Conservation (phyloP, 2,329 filamentous ascomycete genomes). For the Xylariaceae sp. region DNA sequence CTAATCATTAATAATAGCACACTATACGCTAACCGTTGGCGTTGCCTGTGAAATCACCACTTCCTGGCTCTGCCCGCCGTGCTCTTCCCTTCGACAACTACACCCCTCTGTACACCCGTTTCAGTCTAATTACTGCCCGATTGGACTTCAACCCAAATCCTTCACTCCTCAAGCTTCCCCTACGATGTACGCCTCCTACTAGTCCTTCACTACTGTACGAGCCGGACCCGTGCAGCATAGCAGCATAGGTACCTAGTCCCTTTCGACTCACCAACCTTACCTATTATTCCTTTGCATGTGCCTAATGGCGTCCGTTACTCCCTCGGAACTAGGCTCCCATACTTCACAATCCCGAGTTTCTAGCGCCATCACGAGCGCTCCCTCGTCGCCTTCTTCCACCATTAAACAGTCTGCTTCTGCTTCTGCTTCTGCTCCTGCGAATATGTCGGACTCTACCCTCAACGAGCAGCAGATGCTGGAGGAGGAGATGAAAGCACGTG, state of each 20-base stretch:
- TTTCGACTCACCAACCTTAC: no score
- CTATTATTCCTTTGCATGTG: not conserved
- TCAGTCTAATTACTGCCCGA: not conserved
- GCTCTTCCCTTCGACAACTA: not conserved
- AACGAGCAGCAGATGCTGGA: conserved; percentile 32
- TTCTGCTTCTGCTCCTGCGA: conserved; percentile 11
- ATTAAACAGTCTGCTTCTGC: conserved; percentile 11
- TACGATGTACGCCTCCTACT: no score
- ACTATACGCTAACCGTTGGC: conserved; percentile 8
- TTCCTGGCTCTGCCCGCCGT: conserved; percentile 6
- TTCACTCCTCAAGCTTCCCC: no score
- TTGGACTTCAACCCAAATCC: not conserved
- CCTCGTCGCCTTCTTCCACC: conserved; percentile 23
- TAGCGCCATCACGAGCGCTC: conserved; percentile 19
- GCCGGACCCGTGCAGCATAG: no score
- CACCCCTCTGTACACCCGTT: not conserved
- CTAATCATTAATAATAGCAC: conserved; percentile 13
- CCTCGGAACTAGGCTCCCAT: conserved; percentile 7
- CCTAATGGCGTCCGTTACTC: conserved; percentile 19
- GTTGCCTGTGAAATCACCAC: conserved; percentile 27
- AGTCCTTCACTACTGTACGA: no score
- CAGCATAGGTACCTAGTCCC: no score
- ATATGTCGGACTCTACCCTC: conserved; percentile 28
- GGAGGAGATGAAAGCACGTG: conserved; percentile 43
- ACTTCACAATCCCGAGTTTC: conserved; percentile 4